Evolutionary conservation across 305 asterid genomes (phyloP), one percentile per base, ranked within the genome.

Genomic region (Fraxinus nigra): DNA sequence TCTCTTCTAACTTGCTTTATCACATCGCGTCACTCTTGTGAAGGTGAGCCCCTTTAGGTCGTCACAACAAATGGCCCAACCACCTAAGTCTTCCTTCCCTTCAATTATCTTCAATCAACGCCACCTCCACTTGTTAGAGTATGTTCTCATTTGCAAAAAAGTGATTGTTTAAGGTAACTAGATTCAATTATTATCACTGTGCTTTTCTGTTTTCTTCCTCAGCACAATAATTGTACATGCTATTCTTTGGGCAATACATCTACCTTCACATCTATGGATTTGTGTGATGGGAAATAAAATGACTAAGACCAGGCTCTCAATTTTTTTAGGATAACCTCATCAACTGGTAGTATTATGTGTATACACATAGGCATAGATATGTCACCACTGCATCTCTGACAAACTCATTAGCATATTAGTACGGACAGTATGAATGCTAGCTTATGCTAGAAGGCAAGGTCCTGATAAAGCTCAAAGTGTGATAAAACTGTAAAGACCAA

Each of bases 231-330:
- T 8, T 30, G 16, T 11, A 63, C n/a, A 70, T 70, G 43, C 51
- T 37, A 70, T 75, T 77, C 82, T 70, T 79, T 72, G 34, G 30
- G 34, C 28, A 76, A 20, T 26, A 73, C 20, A 56, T 54, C 81
- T 70, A 80, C 34, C 79, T 74, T 35, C n/a, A 11, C 16, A 24
- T 26, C 18, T 26, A 56, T 46, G 73, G 70, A 70, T 59, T 77
- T 56, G 20, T 30, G 46, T 26, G 75, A 76, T 20, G 33, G 33
- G 79, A 82, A 75, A 30, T 22, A 22, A 77, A 75, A 33, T n/a
- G 9, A 18, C 48, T 7, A 11, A 77, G 34, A 83, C 40, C 22
- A 14, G 3, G 13, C 75, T 26, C 75, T 32, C 30, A 32, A 74
- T 35, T 28, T 16, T 14, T 51, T 32, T 43, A 38, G 80, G 35